Base-by-base conservation (phyloP, 306 rosid species). In the Vicia sativa region DNA sequence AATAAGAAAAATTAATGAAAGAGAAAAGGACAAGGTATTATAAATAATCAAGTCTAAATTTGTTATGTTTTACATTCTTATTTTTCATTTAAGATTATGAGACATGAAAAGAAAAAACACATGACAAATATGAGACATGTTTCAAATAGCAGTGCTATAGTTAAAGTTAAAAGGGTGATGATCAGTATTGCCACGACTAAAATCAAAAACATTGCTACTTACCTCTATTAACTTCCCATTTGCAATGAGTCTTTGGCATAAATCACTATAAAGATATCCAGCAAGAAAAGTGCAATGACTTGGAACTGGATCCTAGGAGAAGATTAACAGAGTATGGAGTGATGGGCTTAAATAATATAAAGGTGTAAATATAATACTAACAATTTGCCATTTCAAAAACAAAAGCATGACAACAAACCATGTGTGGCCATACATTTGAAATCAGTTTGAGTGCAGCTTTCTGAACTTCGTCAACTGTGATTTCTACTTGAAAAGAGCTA, bases 141-240 rank as follows among this genome's bases (percentile, higher is more conserved):
- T 19, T 26, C 68, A 56, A 62, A 67, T 28, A 72, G 52, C 19
- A 68, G 59, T 28, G 11, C 21, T 12, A n/a, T 44, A 35, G 42
- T 45, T 60, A 28, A n/a, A 75, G 29, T 43, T 9, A 28, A 53
- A 73, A 55, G 14, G 43, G 26, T 45, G 42, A 21, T 7, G 25
- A 49, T 31, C 57, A 44, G 34, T 53, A 16, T 45, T 43, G 62
- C 46, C 56, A 73, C 18, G 58, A 11, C 11, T 64, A 52, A 63
- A 74, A 79, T 44, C 11, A 59, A 56, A 70, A 16, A 10, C 25
- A 48, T 41, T 49, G 34, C 48, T 70, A 5, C 65, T 71, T 77
- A 85, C 98, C 91, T 90, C 89, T 63, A 74, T 61, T 71, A 90
- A 65, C 60, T 73, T 78, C 60, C 98, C 98, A 73, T 81, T 82